phyloP scores from a whole-genome alignment of 345 rosid genomes.

The Citrus hindsii region DNA sequence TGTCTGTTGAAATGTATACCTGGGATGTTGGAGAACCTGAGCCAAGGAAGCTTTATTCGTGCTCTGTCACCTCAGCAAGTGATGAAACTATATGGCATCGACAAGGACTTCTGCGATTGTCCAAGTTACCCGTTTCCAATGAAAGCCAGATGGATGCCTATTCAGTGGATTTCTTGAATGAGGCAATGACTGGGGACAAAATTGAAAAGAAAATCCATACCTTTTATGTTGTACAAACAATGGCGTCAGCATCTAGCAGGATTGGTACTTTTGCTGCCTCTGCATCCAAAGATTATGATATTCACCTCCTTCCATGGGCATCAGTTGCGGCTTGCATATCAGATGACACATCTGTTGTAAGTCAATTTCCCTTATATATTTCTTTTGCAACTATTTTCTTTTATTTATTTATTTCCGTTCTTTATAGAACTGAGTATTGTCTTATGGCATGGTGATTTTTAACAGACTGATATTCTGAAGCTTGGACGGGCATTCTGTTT shows the following conservation, averaged over 20 bases:
- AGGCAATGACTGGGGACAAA: constrained; percentile 39
- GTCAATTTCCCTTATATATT: constrained; percentile 1
- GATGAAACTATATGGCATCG: constrained; percentile 66
- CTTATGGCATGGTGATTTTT: constrained; percentile 27
- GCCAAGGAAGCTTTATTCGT: constrained; percentile 70
- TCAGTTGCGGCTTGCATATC: constrained; percentile 92
- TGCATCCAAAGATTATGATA: constrained; percentile 88
- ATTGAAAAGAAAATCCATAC: constrained; percentile 53
- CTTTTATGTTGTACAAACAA: constrained; percentile 75
- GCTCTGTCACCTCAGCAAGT: constrained; percentile 45
- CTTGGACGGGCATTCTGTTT: constrained; percentile 91
- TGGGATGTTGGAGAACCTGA: constrained; percentile 69
- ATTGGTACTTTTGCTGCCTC: constrained; percentile 75
- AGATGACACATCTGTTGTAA: constrained; percentile 58
- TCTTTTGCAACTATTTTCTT: neutral
- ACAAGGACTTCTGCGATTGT: constrained; percentile 64
- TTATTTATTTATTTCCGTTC: neutral
- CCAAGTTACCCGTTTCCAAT: constrained; percentile 39
- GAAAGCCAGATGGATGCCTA: constrained; percentile 65
- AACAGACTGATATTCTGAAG: constrained; percentile 60
- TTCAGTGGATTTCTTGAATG: constrained; percentile 66
- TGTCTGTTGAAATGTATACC: constrained; percentile 70
- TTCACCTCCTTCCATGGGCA: constrained; percentile 92
- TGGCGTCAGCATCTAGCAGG: constrained; percentile 76
- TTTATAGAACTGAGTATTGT: constrained; percentile 15